Base-by-base conservation (phyloP, 2,329 filamentous ascomycete species). In the Colletotrichum zoysiae region DNA sequence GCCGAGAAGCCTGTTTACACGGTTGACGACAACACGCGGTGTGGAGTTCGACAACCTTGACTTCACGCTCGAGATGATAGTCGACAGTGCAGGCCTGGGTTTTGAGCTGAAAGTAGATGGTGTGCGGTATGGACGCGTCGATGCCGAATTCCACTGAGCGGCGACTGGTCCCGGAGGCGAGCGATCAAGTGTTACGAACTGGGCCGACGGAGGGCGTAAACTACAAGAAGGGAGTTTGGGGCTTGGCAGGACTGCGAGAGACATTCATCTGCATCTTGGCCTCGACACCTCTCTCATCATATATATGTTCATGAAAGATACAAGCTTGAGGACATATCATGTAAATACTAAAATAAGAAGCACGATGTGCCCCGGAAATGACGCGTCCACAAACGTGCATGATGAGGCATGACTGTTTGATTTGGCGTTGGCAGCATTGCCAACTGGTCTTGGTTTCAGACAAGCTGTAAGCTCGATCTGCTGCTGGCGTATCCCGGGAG, bases 11-110 rank as follows among this genome's bases (percentile, higher is more conserved):
- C 79, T 95, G 14, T 95, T 95, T 77, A 94, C 92, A 1, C 83
- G 92, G 18, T 81, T 95, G 74, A 95, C 92, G 20, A 95, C 93
- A 16, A 95, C 93, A 3, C 87, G 92, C 65, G 93, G 93, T 0
- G 90, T 94, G 6, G 93, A 94, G 81, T 95, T 95, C 81, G 91
- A 94, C 76, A 95, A 94, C 74, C 83, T 95, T 40, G 92, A 95
- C 78, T 95, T 95, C 73, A 93, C 92, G 14, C 87, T 95, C 7
- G 92, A 95, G 82, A 94, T 95, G 92, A 91, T 91, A 75, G 92
- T 95, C 55, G 91, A 94, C 78, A 93, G 91, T 76, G 93, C 93
- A 0, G 91, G 92, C 1, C 76, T 95, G 70, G 89, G 91, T 2
- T 95, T 95, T 80, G 92, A 95, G 81, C 81, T 95, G 65, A 92